Evolutionary conservation across 495 filamentous ascomycete species (phyloP), one percentile per base, ranked within the genome.

Genomic region (Rusavskia elegans): DNA sequence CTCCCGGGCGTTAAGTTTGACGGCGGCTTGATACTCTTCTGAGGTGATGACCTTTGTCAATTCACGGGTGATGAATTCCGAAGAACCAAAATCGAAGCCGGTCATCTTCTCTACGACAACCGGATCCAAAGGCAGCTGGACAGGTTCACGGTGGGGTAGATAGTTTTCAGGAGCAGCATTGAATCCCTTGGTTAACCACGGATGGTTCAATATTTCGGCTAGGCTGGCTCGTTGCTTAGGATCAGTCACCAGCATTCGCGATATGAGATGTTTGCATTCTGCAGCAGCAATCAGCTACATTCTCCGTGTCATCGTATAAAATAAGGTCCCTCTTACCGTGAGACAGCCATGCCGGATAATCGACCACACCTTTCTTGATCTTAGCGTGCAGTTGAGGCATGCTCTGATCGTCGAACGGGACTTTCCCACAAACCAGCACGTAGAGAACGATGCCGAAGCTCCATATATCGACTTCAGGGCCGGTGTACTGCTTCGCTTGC

Each of bases 401-500:
- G 69, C 89, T 95, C 66, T 99, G 92, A 59, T 99, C 92, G 63
- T 99, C 92, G 63, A 99, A 99, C 2, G 92, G 92, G 5, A 99
- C 92, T 65, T 96, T 99, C 9, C 92, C 92, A 65, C 92, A 99
- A 10, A 97, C 92, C 48, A 99, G 68, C 48, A 99, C 92, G 59
- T 97, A 99, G 20, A 99, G 72, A n/a, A 99, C 92, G 61, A 99
- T 95, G 4, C 92, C 92, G 69, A 99, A 97, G 67, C 93, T 97
- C 92, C 92, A 99, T 1, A 97, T 79, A 62, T 99, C 92, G 14
- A 99, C 92, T 62, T 99, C 92, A 1, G 92, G 92, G 0, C 92
- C 92, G 5, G 87, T 92, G 58, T 99, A 99, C 39, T 89, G 85
- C 60, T 83, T 84, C 21, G 92, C 92, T 59, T 97, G 90, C 20